A percentile compares a stretch with the other conserved stretches of the same genome.
These are phyloP conservation scores for Syncephalastrum racemosum DNA, from an alignment of 371 early-diverging fungal species.

Conservation along the genomic window DNA sequence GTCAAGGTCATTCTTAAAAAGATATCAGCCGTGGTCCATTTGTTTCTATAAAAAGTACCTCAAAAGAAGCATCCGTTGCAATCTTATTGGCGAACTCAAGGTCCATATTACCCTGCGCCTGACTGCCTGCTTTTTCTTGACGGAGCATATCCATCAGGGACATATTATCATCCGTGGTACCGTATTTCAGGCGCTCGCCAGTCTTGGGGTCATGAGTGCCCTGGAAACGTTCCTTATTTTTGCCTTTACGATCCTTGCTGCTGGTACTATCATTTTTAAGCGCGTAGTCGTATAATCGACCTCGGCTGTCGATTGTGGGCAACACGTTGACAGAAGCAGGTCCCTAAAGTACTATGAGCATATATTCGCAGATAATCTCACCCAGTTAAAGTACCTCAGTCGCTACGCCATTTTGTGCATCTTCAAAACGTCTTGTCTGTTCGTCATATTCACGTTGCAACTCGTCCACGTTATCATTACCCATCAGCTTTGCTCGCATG, in stretches of 20 bases:
- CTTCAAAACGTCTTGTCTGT: conserved; percentile 42
- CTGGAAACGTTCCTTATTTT: conserved; percentile 47
- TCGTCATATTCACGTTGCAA: conserved; percentile 72
- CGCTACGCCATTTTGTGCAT: conserved; percentile 14
- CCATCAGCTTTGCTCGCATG: conserved; percentile 78
- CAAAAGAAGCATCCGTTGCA: conserved; percentile 71
- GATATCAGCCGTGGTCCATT: neutral
- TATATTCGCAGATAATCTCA: neutral
- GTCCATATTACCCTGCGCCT: conserved; percentile 56
- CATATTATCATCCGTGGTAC: conserved; percentile 55
- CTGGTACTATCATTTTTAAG: conserved; percentile 16
- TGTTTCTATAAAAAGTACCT: conserved; percentile 22
- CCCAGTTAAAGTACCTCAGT: neutral
- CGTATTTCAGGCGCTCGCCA: conserved; percentile 59
- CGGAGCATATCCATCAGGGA: conserved; percentile 66
- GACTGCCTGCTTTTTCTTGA: conserved; percentile 63
- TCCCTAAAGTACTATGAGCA: conserved; percentile 1
- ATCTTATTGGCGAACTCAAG: conserved; percentile 74
- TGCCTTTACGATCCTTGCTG: conserved; percentile 18
- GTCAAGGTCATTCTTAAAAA: conserved; percentile 67
- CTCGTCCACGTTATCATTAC: conserved; percentile 59
- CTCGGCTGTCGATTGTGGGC: conserved; percentile 69
- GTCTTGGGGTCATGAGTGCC: conserved; percentile 56
- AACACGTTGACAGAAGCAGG: conserved; percentile 38
- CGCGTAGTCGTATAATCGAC: conserved; percentile 53